phyloP scores from a whole-genome alignment of 1,284 basidiomycete species.

The Hypsizygus ulmarius region DNA sequence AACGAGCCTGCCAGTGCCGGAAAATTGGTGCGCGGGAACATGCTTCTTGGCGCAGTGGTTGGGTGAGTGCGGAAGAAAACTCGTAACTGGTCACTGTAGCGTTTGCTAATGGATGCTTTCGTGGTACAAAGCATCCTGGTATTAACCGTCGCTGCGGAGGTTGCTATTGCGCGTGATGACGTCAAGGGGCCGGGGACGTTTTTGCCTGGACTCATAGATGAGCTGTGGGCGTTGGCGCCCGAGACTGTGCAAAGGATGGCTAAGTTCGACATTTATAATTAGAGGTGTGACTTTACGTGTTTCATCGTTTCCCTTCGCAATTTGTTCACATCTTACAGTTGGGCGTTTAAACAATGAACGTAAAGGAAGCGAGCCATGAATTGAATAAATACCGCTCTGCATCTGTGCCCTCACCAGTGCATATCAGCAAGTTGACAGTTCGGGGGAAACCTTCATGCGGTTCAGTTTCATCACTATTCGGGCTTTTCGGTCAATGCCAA shows the following conservation, averaged over 20 bases:
- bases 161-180: slow-evolving; percentile 65
- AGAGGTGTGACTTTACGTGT: background rate
- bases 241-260: slow-evolving; percentile 49
- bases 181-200: slow-evolving; percentile 89
- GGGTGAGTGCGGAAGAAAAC: slow-evolving; percentile 54
- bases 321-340: too few relatives aligned
- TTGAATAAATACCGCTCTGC: too few relatives aligned
- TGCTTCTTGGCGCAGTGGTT: slow-evolving; percentile 71
- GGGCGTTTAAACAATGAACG: too few relatives aligned
- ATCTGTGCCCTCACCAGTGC: too few relatives aligned
- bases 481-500: too few relatives aligned
- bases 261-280: slow-evolving; percentile 39
- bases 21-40: slow-evolving; percentile 64
- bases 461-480: too few relatives aligned
- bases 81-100: background rate
- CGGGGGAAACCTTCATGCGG: too few relatives aligned
- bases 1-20: slow-evolving; percentile 28
- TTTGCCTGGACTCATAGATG: slow-evolving; percentile 83
- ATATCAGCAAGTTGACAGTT: too few relatives aligned
- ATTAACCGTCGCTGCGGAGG: slow-evolving; percentile 82
- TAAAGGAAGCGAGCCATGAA: too few relatives aligned
- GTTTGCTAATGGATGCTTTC: background rate
- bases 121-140: slow-evolving; percentile 60
- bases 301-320: too few relatives aligned
- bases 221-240: slow-evolving; percentile 63